These are phyloP conservation scores for Colletotrichum aenigma DNA, from an alignment of 2,329 filamentous ascomycete species.

Conservation along the genomic window DNA sequence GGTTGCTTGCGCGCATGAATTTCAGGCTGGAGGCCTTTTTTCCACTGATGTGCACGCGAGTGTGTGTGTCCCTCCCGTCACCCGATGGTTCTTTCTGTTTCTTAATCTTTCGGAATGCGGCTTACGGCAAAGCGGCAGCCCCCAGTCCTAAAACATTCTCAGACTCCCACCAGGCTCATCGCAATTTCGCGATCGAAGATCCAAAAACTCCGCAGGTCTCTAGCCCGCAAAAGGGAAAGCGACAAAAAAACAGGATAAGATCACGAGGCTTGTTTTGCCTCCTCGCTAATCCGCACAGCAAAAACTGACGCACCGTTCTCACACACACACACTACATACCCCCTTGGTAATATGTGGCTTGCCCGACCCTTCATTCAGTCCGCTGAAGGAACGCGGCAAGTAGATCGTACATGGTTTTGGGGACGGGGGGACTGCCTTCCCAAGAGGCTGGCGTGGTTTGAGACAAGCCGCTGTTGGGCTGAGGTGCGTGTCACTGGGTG, in stretches of 20 bases:
- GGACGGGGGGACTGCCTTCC: not conserved
- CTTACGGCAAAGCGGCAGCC: not conserved
- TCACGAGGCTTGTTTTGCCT: not conserved
- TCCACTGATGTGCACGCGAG: not conserved
- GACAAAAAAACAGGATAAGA: not conserved
- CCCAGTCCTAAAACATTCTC: constrained; percentile 2
- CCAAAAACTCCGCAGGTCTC: not conserved
- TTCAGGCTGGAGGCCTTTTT: not conserved
- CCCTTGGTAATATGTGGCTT: not conserved
- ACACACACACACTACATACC: not conserved
- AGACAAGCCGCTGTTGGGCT: not conserved
- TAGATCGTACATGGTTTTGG: not conserved
- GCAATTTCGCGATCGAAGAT: constrained; percentile 18
- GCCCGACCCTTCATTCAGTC: not conserved
- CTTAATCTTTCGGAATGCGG: not conserved
- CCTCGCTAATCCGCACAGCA: not conserved
- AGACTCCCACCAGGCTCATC: constrained; percentile 5
- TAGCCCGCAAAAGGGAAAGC: not conserved
- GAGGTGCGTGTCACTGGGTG: not conserved
- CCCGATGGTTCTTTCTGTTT: not conserved
- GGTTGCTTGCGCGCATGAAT: not conserved
- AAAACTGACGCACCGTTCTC: not conserved
- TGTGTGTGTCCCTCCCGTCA: not conserved
- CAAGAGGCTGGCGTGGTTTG: not conserved
- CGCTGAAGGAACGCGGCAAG: constrained; percentile 5